Evolutionary conservation across 176 grass and related monocot genomes (phyloP), one percentile per base, ranked within the genome.

Genomic region (Pontederia crassipes): DNA sequence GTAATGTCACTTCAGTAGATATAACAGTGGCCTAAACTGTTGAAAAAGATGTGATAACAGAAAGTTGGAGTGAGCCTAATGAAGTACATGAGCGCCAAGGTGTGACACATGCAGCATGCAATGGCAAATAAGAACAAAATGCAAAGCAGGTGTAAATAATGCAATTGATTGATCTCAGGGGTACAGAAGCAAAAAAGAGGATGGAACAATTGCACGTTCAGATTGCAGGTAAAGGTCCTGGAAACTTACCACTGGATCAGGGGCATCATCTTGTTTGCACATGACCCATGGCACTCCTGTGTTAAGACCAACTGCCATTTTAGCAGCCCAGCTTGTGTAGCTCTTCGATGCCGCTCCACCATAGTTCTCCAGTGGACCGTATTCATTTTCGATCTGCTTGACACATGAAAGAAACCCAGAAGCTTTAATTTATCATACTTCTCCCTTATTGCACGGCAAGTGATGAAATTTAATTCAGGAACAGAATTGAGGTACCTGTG

Each of bases 191-290:
- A 12, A 16, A 53, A 8, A 47, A 46, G 16, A 52, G 71, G 16
- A 45, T 32, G 12, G 40, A 69, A 18, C 28, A 27, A 59, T 40
- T 62, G 58, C 6, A 13, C n/a, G 47, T 49, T 45, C 9, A 11
- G n/a, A 49, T 12, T 20, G 9, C 17, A 47, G 15, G 17, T 16
- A 4, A 20, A 11, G 46, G 54, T 10, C 8, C 4, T 24, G 14
- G 13, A 45, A 55, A 46, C 59, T 64, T 91, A 97, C 92, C 65
- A 97, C 81, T 52, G 84, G 87, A 72, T 97, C 92, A 1, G 92
- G 92, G 4, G 92, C 92, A 74, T 97, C 92, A 10, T 97, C 87
- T 57, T 97, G 83, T 48, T 91, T 91, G 74, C 93, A 97, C 93
- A 97, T 97, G 73, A 96, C 79, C 92, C 92, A 97, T 4, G 92